Evolutionary conservation across 495 filamentous ascomycete genomes (phyloP).

Genomic region (Lophium mytilinum): DNA sequence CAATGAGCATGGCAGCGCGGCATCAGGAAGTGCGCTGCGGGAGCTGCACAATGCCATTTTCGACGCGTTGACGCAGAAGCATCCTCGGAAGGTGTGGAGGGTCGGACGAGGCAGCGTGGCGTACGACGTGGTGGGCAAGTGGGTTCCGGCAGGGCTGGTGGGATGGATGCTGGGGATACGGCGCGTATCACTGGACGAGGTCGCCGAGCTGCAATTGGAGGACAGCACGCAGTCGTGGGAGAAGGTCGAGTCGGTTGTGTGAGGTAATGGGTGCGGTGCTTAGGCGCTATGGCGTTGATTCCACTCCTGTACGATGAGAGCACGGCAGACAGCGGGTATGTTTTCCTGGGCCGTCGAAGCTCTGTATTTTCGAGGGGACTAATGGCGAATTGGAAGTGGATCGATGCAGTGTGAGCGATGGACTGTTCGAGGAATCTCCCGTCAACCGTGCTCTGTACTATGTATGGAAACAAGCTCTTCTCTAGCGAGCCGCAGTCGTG

Average conservation of each 20-base stretch:
- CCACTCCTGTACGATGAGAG: too few species aligned
- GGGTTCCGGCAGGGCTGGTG: constrained; percentile 70
- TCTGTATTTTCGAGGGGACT: too few species aligned
- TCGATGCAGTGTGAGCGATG: too few species aligned
- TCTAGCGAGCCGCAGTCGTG: too few species aligned
- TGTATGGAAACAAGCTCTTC: too few species aligned
- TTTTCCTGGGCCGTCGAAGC: too few species aligned
- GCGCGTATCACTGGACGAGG: constrained; percentile 33
- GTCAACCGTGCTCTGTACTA: too few species aligned
- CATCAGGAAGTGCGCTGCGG: constrained; percentile 57
- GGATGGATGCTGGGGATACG: constrained; percentile 82
- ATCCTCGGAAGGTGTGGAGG: constrained; percentile 47
- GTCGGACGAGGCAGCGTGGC: constrained; percentile 73
- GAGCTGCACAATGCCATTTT: constrained; percentile 79
- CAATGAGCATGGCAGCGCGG: constrained; percentile 38
- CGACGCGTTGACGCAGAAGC: constrained; percentile 62
- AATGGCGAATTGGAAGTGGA: too few species aligned
- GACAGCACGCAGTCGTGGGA: constrained; percentile 33
- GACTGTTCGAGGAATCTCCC: too few species aligned
- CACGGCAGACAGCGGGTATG: too few species aligned
- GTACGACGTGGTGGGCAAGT: constrained; percentile 80
- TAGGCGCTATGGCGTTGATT: background rate
- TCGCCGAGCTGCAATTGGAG: constrained; percentile 22
- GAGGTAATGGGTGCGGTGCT: constrained; percentile 2
- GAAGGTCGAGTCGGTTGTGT: constrained; percentile 24